Conservation (phyloP, 352 stramenopile genomes). For the Phytophthora citrophthora region DNA sequence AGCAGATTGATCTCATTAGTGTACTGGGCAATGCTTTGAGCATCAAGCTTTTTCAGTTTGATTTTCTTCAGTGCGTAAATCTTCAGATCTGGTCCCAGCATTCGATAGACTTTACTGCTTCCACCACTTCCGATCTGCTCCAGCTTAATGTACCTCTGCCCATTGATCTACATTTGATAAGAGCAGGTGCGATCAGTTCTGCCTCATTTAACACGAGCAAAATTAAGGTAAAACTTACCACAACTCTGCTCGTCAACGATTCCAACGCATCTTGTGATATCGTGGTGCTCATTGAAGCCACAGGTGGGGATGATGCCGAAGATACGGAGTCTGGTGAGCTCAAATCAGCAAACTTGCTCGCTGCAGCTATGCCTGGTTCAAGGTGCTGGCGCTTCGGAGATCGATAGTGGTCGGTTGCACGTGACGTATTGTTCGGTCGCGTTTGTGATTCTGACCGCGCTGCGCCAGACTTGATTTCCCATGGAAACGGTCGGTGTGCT, state of each 20-base stretch:
- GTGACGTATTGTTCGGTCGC: slow-evolving; percentile 2
- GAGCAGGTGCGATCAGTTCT: slow-evolving; percentile 4
- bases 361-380: slow-evolving; percentile 21
- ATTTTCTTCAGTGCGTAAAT: slow-evolving; percentile 99
- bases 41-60: slow-evolving; percentile 94
- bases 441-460: background rate
- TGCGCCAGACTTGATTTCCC: slow-evolving; percentile 12
- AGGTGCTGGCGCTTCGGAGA: slow-evolving; percentile 60
- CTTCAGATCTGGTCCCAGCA: slow-evolving; percentile 92
- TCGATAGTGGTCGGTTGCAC: slow-evolving; percentile 40
- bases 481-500: slow-evolving; percentile 15
- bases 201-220: background rate
- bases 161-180: slow-evolving; percentile 77
- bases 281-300: slow-evolving; percentile 36
- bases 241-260: slow-evolving; percentile 63
- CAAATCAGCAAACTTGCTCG: slow-evolving; percentile 36
- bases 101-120: slow-evolving; percentile 97
- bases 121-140: slow-evolving; percentile 97
- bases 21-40: slow-evolving; percentile 93
- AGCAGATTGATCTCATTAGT: slow-evolving; percentile 98
- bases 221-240: slow-evolving; percentile 35
- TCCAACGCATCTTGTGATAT: slow-evolving; percentile 52
- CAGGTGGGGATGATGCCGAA: slow-evolving; percentile 58
- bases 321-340: slow-evolving; percentile 63
- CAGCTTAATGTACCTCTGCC: slow-evolving; percentile 94